Base-by-base conservation (phyloP, 805 yeast genomes). In the Candida pseudoglaebosa region DNA sequence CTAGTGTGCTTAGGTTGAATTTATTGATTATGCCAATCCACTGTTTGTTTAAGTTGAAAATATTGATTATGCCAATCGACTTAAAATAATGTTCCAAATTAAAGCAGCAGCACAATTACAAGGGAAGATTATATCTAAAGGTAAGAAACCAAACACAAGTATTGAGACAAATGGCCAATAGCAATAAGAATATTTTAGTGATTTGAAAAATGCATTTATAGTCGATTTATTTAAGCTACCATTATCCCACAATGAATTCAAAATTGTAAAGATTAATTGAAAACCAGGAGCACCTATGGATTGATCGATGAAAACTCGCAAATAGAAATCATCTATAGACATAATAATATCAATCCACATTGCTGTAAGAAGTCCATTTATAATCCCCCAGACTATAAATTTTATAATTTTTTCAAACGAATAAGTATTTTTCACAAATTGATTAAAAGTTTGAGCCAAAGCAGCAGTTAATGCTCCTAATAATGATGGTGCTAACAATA, bases 91-190 rank as follows among this genome's bases (percentile, higher is more conserved):
- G 37, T 77, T 77, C 79, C 84, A 80, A 1, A 77, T 41, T 46
- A 80, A 63, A 37, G 68, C 73, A 13, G 79, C 78, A 31, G 75
- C 48, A 49, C 84, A 79, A 45, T 77, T 80, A 38, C 73, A 65
- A 1, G 82, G 80, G 56, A 80, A 78, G 47, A 80, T 72, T 47
- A 70, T 53, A n/a, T 65, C 55, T 24, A 65, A 61, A 0, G 77
- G 78, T 8, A 78, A 54, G 32, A 71, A 61, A 15, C 67, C 62
- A 52, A 80, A 80, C 42, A 75, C 65, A 28, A 71, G 43, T 6
- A 71, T 56, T 10, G 82, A 76, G 38, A 77, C 72, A 30, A 73
- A 57, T 2, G 86, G 84, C 83, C 84, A 80, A 37, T 71, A 67
- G 50, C 76, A 57, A 49, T 73, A 78, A 24, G 80, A 71, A 40